phyloP scores from a whole-genome alignment of 352 stramenopile species.

The Lagenidium sp. region DNA sequence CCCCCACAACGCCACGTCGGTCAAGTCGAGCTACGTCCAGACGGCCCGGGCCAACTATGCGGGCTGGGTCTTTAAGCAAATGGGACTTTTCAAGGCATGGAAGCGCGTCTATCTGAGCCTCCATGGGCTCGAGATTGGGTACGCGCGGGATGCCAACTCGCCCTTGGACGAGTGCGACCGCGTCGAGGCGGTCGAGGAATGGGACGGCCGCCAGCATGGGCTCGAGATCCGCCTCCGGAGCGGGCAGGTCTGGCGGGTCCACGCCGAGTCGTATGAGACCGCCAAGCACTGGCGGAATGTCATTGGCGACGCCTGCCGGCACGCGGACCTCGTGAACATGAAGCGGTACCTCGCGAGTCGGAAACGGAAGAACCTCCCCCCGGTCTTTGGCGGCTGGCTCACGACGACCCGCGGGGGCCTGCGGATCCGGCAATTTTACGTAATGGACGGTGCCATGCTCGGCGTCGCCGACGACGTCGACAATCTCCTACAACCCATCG shows the following conservation, averaged over 20 bases:
- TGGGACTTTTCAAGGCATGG: constrained; percentile 72
- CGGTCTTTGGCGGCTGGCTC: constrained; percentile 76
- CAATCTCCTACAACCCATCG: constrained; percentile 58
- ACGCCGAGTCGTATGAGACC: constrained; percentile 69
- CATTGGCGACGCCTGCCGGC: constrained; percentile 37
- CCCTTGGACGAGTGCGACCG: constrained; percentile 47
- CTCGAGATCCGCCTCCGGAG: constrained; percentile 59
- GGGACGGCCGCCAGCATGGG: constrained; percentile 59
- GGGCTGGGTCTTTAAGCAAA: constrained; percentile 72
- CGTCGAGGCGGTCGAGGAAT: constrained; percentile 49
- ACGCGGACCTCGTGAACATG: constrained; percentile 43
- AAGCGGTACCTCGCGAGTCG: constrained; percentile 62
- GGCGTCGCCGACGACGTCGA: constrained; percentile 77
- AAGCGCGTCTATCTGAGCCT: constrained; percentile 79
- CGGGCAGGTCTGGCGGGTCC: constrained; percentile 56
- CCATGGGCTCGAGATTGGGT: constrained; percentile 62
- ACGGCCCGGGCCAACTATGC: constrained; percentile 63
- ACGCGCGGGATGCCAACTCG: constrained; percentile 67
- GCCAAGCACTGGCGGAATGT: constrained; percentile 66
- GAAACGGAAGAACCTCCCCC: constrained; percentile 51
- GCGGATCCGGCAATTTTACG: constrained; percentile 62
- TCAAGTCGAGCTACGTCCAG: constrained; percentile 76
- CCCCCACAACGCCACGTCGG: constrained; percentile 20
- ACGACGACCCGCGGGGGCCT: constrained; percentile 35
- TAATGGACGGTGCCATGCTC: constrained; percentile 58